Conservation (phyloP, 345 rosid genomes). For the Brassica nigra region DNA sequence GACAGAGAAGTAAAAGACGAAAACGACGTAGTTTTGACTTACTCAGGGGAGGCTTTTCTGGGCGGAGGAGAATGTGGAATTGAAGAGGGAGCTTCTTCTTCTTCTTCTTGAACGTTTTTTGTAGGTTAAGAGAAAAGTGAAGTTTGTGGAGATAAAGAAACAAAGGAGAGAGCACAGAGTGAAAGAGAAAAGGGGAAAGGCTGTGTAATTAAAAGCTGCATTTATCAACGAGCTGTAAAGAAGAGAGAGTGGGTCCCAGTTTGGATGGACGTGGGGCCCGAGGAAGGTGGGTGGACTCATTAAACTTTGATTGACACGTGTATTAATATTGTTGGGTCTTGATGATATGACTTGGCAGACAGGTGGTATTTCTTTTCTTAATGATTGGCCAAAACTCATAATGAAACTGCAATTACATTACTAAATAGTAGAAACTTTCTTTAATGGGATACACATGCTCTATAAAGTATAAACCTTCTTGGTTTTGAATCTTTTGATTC, state of each 20-base stretch:
- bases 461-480: not conserved
- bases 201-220: conserved; percentile 34
- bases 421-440: conserved; percentile 15
- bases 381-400: conserved; percentile 37
- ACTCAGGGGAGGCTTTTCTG: not conserved
- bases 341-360: conserved; percentile 22
- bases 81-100: conserved; percentile 23
- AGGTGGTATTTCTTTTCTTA: conserved; percentile 17
- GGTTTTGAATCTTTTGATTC: not conserved
- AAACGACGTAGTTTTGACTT: not conserved
- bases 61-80: conserved; percentile 5
- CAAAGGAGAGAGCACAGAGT: conserved; percentile 2
- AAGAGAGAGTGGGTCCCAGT: conserved; percentile 29
- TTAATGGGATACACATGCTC: not conserved
- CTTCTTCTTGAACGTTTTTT: no score
- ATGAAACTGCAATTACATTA: not conserved
- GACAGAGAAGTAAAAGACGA: not conserved
- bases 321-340: not conserved
- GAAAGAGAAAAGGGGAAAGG: conserved; percentile 32
- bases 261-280: conserved; percentile 36
- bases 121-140: not conserved
- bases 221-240: conserved; percentile 42
- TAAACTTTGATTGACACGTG: conserved; percentile 29
- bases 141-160: not conserved
- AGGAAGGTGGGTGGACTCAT: conserved; percentile 37